Conservation (phyloP, 1,139 yeast species). For the Yamadazyma sp. region DNA sequence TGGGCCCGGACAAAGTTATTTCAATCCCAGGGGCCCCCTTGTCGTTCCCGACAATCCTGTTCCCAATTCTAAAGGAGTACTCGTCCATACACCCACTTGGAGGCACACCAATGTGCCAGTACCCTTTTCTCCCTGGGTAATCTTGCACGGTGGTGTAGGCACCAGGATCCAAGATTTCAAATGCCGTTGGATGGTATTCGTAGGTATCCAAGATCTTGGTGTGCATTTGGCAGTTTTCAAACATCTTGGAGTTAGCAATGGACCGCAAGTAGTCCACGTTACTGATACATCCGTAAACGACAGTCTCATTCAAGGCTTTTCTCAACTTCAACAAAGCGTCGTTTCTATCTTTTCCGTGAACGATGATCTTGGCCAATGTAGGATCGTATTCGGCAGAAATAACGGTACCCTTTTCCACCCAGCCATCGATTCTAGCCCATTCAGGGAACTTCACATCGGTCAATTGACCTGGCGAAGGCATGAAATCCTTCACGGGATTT, state of each 20-base stretch:
- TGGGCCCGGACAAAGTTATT: constrained; percentile 84
- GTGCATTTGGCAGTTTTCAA: constrained; percentile 76
- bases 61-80: constrained; percentile 84
- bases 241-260: constrained; percentile 81
- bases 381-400: constrained; percentile 95
- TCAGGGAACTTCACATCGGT: constrained; percentile 81
- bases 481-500: constrained; percentile 90
- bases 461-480: constrained; percentile 95
- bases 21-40: constrained; percentile 84
- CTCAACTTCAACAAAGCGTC: constrained; percentile 79
- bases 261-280: constrained; percentile 87
- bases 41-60: constrained; percentile 86
- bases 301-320: constrained; percentile 82
- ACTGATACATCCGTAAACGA: constrained; percentile 83
- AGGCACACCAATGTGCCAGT: constrained; percentile 94
- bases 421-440: constrained; percentile 91
- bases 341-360: constrained; percentile 82
- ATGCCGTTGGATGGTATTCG: constrained; percentile 76
- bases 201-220: constrained; percentile 87
- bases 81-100: constrained; percentile 99
- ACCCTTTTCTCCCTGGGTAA: constrained; percentile 86
- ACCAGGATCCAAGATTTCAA: constrained; percentile 84
- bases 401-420: constrained; percentile 90
- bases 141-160: constrained; percentile 96
- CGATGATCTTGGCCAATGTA: constrained; percentile 92